Percentiles rank a stretch among this genome's conserved stretches.
Evolutionary conservation across 2,329 filamentous ascomycete species (phyloP).

Genomic region (Aspergillus ibericus): DNA sequence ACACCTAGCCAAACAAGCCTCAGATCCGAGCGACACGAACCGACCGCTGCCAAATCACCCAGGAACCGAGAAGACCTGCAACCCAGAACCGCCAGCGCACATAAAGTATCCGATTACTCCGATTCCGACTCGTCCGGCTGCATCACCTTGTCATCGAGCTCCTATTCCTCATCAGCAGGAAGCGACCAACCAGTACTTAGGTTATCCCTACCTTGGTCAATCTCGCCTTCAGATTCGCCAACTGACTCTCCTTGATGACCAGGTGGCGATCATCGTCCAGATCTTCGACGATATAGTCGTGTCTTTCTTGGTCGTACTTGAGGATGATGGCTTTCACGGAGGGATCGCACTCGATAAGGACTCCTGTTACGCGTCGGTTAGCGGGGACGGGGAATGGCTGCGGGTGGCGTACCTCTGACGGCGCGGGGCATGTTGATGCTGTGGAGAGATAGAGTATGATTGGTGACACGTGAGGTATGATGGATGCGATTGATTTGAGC

Average conservation of each 20-base stretch:
- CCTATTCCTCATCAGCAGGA: constrained; percentile 28
- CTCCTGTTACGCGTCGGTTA: constrained; percentile 31
- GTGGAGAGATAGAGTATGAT: neutral
- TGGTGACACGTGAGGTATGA: neutral
- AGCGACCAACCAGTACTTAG: neutral
- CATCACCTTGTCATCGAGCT: constrained; percentile 50
- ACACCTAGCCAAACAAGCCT: too few relatives aligned
- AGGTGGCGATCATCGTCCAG: constrained; percentile 48
- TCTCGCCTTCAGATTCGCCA: constrained; percentile 43
- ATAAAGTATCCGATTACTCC: constrained; percentile 27
- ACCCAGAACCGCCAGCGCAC: too few relatives aligned
- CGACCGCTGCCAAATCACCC: neutral
- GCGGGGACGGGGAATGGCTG: neutral
- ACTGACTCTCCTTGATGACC: constrained; percentile 49
- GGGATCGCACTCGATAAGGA: constrained; percentile 50
- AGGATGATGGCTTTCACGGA: constrained; percentile 52
- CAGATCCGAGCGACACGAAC: too few relatives aligned
- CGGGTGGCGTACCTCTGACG: constrained; percentile 35
- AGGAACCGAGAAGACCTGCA: neutral
- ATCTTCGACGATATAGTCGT: constrained; percentile 51
- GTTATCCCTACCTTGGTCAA: constrained; percentile 40
- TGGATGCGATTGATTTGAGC: neutral
- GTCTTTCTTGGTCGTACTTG: constrained; percentile 48
- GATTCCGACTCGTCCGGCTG: constrained; percentile 49
- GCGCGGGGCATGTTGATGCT: constrained; percentile 41